A percentile compares a stretch with the other conserved stretches of the same genome.
These are phyloP conservation scores for Jamesozyma jinghongensis DNA, from an alignment of 805 yeast species.

Conservation along the genomic window DNA sequence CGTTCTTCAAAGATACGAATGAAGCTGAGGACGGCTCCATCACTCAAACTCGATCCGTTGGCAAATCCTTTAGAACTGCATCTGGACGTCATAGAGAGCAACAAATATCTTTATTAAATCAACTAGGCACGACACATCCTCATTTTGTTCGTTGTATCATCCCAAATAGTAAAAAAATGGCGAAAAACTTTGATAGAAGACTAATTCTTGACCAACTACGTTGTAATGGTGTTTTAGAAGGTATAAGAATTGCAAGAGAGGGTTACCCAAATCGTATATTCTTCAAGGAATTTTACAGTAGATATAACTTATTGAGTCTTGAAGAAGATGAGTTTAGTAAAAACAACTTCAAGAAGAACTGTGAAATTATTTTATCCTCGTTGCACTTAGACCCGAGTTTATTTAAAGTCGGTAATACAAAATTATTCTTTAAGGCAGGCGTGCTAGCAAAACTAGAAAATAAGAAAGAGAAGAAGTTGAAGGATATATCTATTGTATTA, in stretches of 20 bases:
- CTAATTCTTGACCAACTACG: constrained; percentile 82
- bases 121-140: constrained; percentile 75
- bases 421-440: constrained; percentile 93
- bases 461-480: constrained; percentile 57
- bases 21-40: constrained; percentile 1
- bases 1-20: constrained; percentile 37
- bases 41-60: neutral
- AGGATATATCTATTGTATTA: constrained; percentile 45
- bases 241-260: constrained; percentile 92
- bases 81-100: constrained; percentile 88
- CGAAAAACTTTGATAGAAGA: constrained; percentile 61
- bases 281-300: constrained; percentile 65
- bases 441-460: constrained; percentile 84
- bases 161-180: constrained; percentile 71
- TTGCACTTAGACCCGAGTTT: constrained; percentile 62
- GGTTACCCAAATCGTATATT: constrained; percentile 92
- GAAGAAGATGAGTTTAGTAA: constrained; percentile 33
- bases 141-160: constrained; percentile 94
- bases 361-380: constrained; percentile 58
- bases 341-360: constrained; percentile 50
- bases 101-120: constrained; percentile 57
- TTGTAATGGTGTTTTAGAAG: constrained; percentile 97
- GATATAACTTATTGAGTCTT: constrained; percentile 60
- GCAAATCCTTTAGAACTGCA: constrained; percentile 43
- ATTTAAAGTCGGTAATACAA: constrained; percentile 86